Conservation (phyloP, 306 rosid species). For the Hippophae rhamnoides region DNA sequence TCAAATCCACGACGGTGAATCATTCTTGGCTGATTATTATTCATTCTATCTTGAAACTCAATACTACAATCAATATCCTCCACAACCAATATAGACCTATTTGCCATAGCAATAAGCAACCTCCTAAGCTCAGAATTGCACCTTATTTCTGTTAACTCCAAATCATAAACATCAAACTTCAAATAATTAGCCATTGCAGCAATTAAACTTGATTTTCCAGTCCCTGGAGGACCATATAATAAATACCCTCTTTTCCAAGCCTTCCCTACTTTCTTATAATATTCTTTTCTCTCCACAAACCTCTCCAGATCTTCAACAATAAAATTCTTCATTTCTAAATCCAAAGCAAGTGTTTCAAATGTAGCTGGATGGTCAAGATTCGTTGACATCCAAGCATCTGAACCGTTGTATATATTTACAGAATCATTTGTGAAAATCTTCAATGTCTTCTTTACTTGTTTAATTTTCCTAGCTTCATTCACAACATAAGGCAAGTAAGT, state of each 20-base stretch:
- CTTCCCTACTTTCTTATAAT: slow-evolving; percentile 57
- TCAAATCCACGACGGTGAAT: neutral
- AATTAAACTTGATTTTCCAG: slow-evolving; percentile 71
- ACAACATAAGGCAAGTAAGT: slow-evolving; percentile 47
- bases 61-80: slow-evolving; percentile 71
- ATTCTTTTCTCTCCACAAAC: slow-evolving; percentile 52
- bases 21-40: neutral
- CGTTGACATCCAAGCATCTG: slow-evolving; percentile 36
- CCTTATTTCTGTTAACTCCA: slow-evolving; percentile 46
- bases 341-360: slow-evolving; percentile 59
- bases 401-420: slow-evolving; percentile 14
- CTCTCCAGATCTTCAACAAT: slow-evolving; percentile 38
- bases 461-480: slow-evolving; percentile 25
- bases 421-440: slow-evolving; percentile 42
- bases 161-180: slow-evolving; percentile 56
- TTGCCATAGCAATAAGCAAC: slow-evolving; percentile 39
- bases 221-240: slow-evolving; percentile 77
- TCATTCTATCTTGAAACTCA: slow-evolving; percentile 37
- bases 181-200: slow-evolving; percentile 80
- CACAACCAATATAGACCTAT: slow-evolving; percentile 63
- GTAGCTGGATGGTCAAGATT: slow-evolving; percentile 61
- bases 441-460: slow-evolving; percentile 38
- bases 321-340: slow-evolving; percentile 29
- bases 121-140: slow-evolving; percentile 37
- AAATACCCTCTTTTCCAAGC: slow-evolving; percentile 83